A percentile compares a stretch with the other conserved stretches of the same genome.
Evolutionary conservation across 2,329 filamentous ascomycete species (phyloP).

Genomic region (Stachybotrys chartarum): DNA sequence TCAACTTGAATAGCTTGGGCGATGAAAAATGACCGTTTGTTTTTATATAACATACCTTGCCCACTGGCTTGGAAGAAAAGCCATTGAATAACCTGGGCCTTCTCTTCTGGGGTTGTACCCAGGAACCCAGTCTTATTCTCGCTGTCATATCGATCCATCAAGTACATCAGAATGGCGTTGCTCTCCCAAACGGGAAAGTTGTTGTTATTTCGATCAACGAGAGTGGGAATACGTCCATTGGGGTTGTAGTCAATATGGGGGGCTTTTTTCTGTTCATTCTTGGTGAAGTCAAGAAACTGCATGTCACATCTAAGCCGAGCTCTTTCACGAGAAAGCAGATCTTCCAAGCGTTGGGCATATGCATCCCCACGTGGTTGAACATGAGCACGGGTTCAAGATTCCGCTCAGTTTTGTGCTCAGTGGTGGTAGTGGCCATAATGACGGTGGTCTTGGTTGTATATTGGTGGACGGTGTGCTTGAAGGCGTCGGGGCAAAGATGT

Average conservation of each 20-base stretch:
- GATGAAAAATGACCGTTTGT: not conserved
- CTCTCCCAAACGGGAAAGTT: conserved; percentile 1
- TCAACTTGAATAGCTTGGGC: not conserved
- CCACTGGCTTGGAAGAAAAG: conserved; percentile 1
- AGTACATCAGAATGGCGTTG: not conserved
- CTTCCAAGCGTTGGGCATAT: not conserved
- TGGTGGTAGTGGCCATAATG: not conserved
- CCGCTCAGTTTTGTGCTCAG: not conserved
- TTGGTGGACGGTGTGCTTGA: too few relatives aligned
- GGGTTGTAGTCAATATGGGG: conserved; percentile 1
- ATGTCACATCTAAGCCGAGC: not conserved
- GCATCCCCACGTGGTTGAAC: not conserved
- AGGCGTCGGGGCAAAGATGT: too few relatives aligned
- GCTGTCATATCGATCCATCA: conserved; percentile 1
- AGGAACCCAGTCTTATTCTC: not conserved
- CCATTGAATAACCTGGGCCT: conserved; percentile 1
- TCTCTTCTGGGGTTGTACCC: not conserved
- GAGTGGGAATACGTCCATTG: not conserved
- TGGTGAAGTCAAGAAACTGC: not conserved
- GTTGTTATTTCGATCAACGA: not conserved
- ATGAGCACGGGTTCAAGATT: not conserved
- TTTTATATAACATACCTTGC: not conserved
- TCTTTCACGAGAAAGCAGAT: not conserved
- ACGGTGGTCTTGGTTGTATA: too few relatives aligned
- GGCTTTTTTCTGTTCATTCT: not conserved